These are phyloP conservation scores for Helotiales sp. DNA, from an alignment of 2,329 filamentous ascomycete species.

Conservation along the genomic window DNA sequence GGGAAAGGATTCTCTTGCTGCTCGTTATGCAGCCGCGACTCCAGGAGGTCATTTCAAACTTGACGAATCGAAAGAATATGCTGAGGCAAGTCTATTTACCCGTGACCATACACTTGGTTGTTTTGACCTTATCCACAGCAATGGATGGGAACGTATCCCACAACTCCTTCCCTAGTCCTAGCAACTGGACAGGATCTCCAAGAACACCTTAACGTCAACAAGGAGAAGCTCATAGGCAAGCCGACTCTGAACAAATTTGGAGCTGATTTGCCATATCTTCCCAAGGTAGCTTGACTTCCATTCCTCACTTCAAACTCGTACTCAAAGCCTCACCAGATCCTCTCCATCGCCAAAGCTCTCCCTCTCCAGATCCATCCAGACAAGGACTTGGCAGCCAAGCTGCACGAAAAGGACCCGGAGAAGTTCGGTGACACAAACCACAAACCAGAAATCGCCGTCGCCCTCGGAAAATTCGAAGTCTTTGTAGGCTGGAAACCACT, in stretches of 20 bases:
- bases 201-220: slow-evolving; percentile 61
- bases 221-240: slow-evolving; percentile 63
- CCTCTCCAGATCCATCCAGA: slow-evolving; percentile 76
- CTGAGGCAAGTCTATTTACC: slow-evolving; percentile 43
- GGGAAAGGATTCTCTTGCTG: slow-evolving; percentile 65
- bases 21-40: slow-evolving; percentile 63
- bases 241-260: slow-evolving; percentile 61
- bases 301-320: neutral
- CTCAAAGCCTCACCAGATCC: slow-evolving; percentile 45
- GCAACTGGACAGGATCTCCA: slow-evolving; percentile 63
- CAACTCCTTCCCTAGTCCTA: slow-evolving; percentile 64
- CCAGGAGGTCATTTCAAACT: slow-evolving; percentile 63
- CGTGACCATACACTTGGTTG: neutral
- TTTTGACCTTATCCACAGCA: slow-evolving; percentile 37
- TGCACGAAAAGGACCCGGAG: slow-evolving; percentile 63
- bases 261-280: slow-evolving; percentile 67
- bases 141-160: slow-evolving; percentile 70
- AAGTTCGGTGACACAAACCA: slow-evolving; percentile 73
- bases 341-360: slow-evolving; percentile 74
- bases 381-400: slow-evolving; percentile 61
- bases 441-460: slow-evolving; percentile 78
- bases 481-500: slow-evolving; percentile 75
- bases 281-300: slow-evolving; percentile 51
- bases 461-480: slow-evolving; percentile 69
- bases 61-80: slow-evolving; percentile 63